Conservation (phyloP, 495 filamentous ascomycete genomes). For the Aspergillus baeticus region DNA sequence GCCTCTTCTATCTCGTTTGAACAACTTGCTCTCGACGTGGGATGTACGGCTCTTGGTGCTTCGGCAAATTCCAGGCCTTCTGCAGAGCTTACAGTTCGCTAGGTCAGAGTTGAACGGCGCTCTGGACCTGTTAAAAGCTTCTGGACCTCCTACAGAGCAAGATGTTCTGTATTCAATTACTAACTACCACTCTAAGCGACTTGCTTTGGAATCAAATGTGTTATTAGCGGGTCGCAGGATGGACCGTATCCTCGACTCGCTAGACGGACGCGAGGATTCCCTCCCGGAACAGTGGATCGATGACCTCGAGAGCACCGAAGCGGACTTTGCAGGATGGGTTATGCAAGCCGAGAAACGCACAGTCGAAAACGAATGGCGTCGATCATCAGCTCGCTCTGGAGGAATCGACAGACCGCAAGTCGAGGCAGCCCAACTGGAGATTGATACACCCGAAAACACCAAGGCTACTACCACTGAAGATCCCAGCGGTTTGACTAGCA, state of each 20-base stretch:
- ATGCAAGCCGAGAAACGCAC: slow-evolving; percentile 48
- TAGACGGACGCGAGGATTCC: slow-evolving; percentile 80
- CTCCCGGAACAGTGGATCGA: slow-evolving; percentile 88
- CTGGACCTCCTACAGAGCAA: slow-evolving; percentile 17
- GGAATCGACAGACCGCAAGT: background rate
- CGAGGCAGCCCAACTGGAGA: background rate
- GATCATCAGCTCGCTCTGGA: slow-evolving; percentile 16
- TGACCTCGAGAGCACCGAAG: slow-evolving; percentile 75
- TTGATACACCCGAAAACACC: too few relatives aligned
- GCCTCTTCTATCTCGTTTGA: slow-evolving; percentile 74
- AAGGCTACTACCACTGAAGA: background rate
- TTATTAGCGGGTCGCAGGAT: slow-evolving; percentile 66
- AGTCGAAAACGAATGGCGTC: slow-evolving; percentile 45
- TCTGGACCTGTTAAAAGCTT: slow-evolving; percentile 54
- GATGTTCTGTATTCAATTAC: slow-evolving; percentile 37
- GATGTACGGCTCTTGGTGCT: slow-evolving; percentile 71
- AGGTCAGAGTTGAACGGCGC: slow-evolving; percentile 62
- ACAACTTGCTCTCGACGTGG: slow-evolving; percentile 71
- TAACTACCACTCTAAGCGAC: slow-evolving; percentile 61
- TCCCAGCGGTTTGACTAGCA: background rate
- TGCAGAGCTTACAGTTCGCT: slow-evolving; percentile 63
- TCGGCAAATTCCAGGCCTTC: slow-evolving; percentile 64
- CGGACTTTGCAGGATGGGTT: slow-evolving; percentile 78
- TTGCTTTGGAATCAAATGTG: slow-evolving; percentile 66
- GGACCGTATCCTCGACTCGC: slow-evolving; percentile 78